Base-by-base conservation (phyloP, 2,329 filamentous ascomycete species). In the Lecanicillium sp. region DNA sequence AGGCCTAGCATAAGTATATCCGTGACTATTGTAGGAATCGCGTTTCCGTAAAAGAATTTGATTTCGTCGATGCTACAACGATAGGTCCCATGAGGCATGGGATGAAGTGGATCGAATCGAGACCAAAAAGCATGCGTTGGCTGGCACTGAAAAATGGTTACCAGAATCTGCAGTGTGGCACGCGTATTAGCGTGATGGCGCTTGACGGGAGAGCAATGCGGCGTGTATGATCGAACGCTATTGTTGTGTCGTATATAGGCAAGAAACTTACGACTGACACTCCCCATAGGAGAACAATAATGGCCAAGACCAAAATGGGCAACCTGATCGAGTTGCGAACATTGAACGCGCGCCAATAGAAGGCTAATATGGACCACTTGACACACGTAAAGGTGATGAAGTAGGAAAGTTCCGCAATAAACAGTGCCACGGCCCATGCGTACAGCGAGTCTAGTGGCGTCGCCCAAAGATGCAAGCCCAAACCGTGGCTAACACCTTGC, bases 41-140 rank as follows among this genome's bases (percentile, higher is more conserved):
- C 54, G 38, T 62, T 64, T 2, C 53, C 55, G 37, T 58, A 58
- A 39, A 62, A 62, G 46, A 62, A 60, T 3, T 52, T 52, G 21
- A 35, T 52, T 5, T 52, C 32, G 10, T 55, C 39, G 5, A 61
- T 50, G 39, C 40, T 37, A 15, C 55, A 60, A 8, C 21, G 19
- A 32, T 51, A 57, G 2, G 53, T 27, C 5, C 36, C 41, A 1
- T 51, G 49, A 8, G 43, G 27, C 17, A 54, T 29, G 10, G 56
- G 55, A 14, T 52, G 38, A 5, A 27, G 38, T 2, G 55, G 47
- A 5, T 56, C 38, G 38, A 50, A 57, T 12, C 52, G 54, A 2
- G 49, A 30, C 56, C 55, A 59, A 33, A 54, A 55, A 2, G 56
- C 55, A 20, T 35, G 44, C 5, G 48, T 49, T 1, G 56, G 57